These are phyloP conservation scores for Peronospora belbahrii DNA, from an alignment of 352 stramenopile species.

Conservation along the genomic window DNA sequence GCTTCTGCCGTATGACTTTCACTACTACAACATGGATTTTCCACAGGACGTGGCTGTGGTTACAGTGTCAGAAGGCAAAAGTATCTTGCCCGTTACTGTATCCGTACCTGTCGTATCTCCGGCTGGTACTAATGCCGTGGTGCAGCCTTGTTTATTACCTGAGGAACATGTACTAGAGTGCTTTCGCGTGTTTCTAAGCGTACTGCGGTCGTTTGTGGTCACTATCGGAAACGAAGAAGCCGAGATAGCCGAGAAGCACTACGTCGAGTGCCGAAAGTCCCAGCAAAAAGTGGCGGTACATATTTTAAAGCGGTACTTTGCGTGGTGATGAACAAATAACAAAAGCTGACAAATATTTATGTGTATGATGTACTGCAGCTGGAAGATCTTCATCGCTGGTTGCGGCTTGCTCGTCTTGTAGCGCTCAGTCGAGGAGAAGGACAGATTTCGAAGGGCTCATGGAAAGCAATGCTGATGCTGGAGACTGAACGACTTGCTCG, in stretches of 20 bases:
- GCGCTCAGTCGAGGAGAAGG: slow-evolving; percentile 58
- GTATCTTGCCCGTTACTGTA: slow-evolving; percentile 58
- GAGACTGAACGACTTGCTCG: slow-evolving; percentile 41
- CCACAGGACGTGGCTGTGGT: slow-evolving; percentile 63
- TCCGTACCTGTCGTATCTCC: slow-evolving; percentile 26
- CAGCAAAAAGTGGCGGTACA: slow-evolving; percentile 64
- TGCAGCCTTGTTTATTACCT: not conserved
- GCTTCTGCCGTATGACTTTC: slow-evolving; percentile 77
- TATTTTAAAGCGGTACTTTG: not conserved
- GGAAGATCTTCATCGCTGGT: slow-evolving; percentile 72
- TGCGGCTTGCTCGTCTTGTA: slow-evolving; percentile 61
- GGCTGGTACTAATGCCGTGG: not conserved
- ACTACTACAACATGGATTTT: slow-evolving; percentile 82
- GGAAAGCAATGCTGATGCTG: slow-evolving; percentile 54
- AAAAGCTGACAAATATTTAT: slow-evolving; percentile 1
- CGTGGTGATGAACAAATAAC: not conserved
- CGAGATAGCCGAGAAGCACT: slow-evolving; percentile 72
- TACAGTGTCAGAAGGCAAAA: slow-evolving; percentile 65
- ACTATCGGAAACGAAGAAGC: slow-evolving; percentile 66
- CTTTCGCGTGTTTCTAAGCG: slow-evolving; percentile 58
- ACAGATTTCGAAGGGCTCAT: slow-evolving; percentile 34
- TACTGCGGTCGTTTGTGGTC: slow-evolving; percentile 46
- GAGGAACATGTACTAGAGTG: slow-evolving; percentile 41
- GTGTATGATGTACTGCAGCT: slow-evolving; percentile 27
- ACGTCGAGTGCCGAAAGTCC: slow-evolving; percentile 58